phyloP scores from a whole-genome alignment of 805 yeast genomes.

The Candida tallmaniae region DNA sequence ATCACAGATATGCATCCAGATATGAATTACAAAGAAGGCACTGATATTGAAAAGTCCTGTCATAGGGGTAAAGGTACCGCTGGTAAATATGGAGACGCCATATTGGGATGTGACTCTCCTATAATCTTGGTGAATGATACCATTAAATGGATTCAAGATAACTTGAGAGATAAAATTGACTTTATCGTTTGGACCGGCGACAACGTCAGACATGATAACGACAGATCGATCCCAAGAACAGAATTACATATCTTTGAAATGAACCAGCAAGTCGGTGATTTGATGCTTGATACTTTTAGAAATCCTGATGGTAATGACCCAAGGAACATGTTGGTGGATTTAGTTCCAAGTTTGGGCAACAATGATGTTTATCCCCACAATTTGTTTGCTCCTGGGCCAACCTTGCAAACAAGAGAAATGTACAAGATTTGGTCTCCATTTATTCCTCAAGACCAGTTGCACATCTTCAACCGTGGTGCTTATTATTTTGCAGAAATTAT shows the following conservation, averaged over 20 bases:
- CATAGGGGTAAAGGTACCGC: slow-evolving; percentile 56
- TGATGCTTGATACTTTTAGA: slow-evolving; percentile 50
- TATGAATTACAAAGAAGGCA: slow-evolving; percentile 52
- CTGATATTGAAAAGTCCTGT: slow-evolving; percentile 45
- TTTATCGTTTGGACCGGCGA: slow-evolving; percentile 92
- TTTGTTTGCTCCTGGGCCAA: slow-evolving; percentile 80
- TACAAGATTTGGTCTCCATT: slow-evolving; percentile 68
- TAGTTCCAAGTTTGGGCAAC: slow-evolving; percentile 76
- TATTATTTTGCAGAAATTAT: slow-evolving; percentile 74
- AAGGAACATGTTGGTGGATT: slow-evolving; percentile 37
- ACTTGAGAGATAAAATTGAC: slow-evolving; percentile 72
- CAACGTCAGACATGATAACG: slow-evolving; percentile 81
- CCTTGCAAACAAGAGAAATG: slow-evolving; percentile 78
- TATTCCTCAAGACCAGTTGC: slow-evolving; percentile 74
- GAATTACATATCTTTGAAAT: slow-evolving; percentile 66
- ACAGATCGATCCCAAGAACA: slow-evolving; percentile 67
- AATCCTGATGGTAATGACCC: slow-evolving; percentile 44
- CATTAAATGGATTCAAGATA: slow-evolving; percentile 58
- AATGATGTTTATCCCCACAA: slow-evolving; percentile 90
- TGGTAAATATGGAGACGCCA: slow-evolving; percentile 69
- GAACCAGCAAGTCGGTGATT: slow-evolving; percentile 54
- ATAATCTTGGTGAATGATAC: slow-evolving; percentile 56
- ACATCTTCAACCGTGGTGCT: slow-evolving; percentile 69
- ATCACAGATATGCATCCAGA: slow-evolving; percentile 88
- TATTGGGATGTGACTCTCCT: slow-evolving; percentile 77